Conservation (phyloP, 2,329 filamentous ascomycete genomes). For the Achaetomium macrosporum region DNA sequence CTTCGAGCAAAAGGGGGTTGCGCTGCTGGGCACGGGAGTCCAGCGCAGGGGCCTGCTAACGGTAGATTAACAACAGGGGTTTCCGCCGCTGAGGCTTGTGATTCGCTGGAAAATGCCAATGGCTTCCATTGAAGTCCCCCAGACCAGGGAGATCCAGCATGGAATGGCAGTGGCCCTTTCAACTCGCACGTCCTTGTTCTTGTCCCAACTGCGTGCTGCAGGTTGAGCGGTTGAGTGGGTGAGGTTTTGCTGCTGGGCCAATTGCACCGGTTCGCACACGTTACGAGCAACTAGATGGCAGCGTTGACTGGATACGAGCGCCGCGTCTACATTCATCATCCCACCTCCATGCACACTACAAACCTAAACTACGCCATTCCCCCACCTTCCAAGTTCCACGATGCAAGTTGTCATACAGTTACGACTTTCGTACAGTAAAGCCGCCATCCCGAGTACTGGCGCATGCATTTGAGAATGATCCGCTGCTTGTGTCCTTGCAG, state of each 20-base stretch:
- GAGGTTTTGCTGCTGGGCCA: not conserved
- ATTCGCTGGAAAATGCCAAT: constrained; percentile 21
- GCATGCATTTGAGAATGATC: not conserved
- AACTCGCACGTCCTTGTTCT: not conserved
- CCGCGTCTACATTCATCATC: not conserved
- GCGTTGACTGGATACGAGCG: not conserved
- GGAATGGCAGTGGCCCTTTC: not conserved
- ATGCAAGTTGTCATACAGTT: not conserved
- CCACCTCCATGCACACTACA: not conserved
- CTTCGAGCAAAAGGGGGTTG: constrained; percentile 26
- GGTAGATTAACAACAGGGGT: constrained; percentile 21
- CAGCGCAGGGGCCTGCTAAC: constrained; percentile 20
- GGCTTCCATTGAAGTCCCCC: constrained; percentile 17
- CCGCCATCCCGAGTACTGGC: too few species aligned
- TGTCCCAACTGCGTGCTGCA: not conserved
- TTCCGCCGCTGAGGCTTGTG: constrained; percentile 12
- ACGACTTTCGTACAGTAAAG: not conserved
- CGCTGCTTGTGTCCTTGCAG: not conserved
- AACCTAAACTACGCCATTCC: not conserved
- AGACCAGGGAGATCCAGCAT: constrained; percentile 6
- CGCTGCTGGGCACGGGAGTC: constrained; percentile 12
- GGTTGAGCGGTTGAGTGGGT: not conserved
- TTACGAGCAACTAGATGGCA: not conserved
- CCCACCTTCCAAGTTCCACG: too few species aligned
- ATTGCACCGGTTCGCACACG: not conserved